These are phyloP conservation scores for Cryptosporidium parvum DNA, from an alignment of 169 alveolate species.

Conservation along the genomic window DNA sequence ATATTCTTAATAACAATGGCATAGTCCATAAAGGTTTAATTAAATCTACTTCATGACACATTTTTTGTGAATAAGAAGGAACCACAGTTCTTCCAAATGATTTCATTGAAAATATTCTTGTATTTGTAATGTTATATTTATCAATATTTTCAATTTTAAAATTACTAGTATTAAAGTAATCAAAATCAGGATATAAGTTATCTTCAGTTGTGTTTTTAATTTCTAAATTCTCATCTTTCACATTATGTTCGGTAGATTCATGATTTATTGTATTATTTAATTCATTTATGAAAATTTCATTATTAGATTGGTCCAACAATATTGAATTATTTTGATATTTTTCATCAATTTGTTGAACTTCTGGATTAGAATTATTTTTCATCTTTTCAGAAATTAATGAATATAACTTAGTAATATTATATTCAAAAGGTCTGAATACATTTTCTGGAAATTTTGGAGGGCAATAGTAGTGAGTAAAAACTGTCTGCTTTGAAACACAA, in stretches of 20 bases:
- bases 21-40: conserved; percentile 64
- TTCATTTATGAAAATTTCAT: not conserved
- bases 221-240: not conserved
- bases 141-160: conserved; percentile 4
- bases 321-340: not conserved
- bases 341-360: not conserved
- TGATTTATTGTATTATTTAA: not conserved
- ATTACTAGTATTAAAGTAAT: conserved; percentile 5
- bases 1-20: conserved; percentile 32
- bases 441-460: conserved; percentile 56
- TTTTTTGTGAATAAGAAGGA: conserved; percentile 60
- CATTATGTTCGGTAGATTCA: not conserved
- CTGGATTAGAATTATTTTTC: not conserved
- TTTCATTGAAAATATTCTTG: conserved; percentile 1
- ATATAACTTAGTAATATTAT: conserved; percentile 15
- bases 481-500: conserved; percentile 55
- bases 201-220: not conserved
- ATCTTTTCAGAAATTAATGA: not conserved
- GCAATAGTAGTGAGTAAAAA: conserved; percentile 61
- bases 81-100: conserved; percentile 57
- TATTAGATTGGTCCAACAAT: not conserved
- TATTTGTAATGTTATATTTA: conserved; percentile 22
- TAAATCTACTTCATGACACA: conserved; percentile 65
- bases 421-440: conserved; percentile 41
- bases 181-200: not conserved